Evolutionary conservation across 2,329 filamentous ascomycete genomes (phyloP), one percentile per base, ranked within the genome.

Genomic region (Xylariales sp.): DNA sequence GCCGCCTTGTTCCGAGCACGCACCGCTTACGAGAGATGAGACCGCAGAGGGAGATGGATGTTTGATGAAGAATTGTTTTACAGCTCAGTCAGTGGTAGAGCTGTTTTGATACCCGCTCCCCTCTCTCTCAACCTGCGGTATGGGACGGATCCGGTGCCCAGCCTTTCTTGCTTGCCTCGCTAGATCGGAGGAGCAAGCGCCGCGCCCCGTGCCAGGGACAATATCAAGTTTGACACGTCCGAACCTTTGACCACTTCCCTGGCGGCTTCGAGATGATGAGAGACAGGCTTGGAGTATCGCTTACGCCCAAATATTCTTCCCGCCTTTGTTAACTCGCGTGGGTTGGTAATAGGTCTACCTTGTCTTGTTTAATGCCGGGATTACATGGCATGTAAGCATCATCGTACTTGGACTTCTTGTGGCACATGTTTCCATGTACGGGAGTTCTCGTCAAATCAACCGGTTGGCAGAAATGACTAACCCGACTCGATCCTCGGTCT

Each of bases 181-280:
- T 18, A 48, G 23, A 54, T 53, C 32, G 46, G 55, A 67, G 53
- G 49, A 60, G 18, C 54, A 62, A 54, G 48, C 54, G 49, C 36
- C 39, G 16, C 30, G 39, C 36, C 23, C 55, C 36, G n/a, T 50
- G 16, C 16, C 39, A 30, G 49, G 53, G 41, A 34, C 36, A 18
- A 52, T 59, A 54, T 39, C 48, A 41, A 41, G 39, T 12, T 60
- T 63, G 57, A 60, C 54, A 55, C 54, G 56, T 58, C 64, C 43
- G 49, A 67, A 56, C 39, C 61, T 64, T 57, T 28, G 58, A 60
- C 63, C 53, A 32, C 53, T 52, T 50, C 48, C 55, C 50, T 30
- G 41, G 48, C 61, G 41, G 63, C 45, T 45, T 45, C 55, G 39
- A 59, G 50, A 23, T 59, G 54, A 53, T 43, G 58, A 54, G 32